Evolutionary conservation across 768 basidiomycete genomes (phyloP).

Genomic region (Suillus subalutaceus): DNA sequence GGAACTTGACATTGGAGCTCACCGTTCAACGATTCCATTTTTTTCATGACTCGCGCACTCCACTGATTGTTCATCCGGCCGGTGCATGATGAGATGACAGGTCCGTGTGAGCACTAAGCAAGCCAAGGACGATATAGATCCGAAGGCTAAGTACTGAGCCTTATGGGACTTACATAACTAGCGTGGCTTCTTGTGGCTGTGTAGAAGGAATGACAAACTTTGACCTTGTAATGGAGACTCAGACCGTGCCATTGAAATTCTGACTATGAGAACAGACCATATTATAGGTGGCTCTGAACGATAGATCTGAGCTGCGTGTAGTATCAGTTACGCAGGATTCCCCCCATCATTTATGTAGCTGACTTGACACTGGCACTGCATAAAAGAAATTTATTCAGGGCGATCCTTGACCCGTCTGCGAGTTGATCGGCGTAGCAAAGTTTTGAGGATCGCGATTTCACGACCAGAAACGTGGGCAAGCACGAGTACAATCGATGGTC

Average conservation of each 20-base stretch:
- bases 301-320: not conserved
- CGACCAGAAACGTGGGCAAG: not conserved
- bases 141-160: not conserved
- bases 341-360: not conserved
- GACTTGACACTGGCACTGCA: not conserved
- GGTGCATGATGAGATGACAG: slow-evolving; percentile 6
- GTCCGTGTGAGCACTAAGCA: not conserved
- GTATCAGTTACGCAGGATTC: not conserved
- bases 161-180: slow-evolving; percentile 6
- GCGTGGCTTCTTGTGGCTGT: slow-evolving; percentile 7
- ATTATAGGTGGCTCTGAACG: not conserved
- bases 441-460: slow-evolving; percentile 4
- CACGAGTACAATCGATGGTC: slow-evolving; percentile 1
- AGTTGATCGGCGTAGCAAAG: not conserved
- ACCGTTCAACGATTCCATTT: slow-evolving; percentile 30
- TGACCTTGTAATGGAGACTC: too few relatives aligned
- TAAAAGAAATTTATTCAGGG: not conserved
- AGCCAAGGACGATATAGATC: not conserved
- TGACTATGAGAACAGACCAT: not conserved
- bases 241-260: not conserved
- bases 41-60: slow-evolving; percentile 23
- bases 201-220: slow-evolving; percentile 2
- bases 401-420: not conserved
- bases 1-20: slow-evolving; percentile 2
- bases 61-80: slow-evolving; percentile 8